Evolutionary conservation across 345 rosid genomes (phyloP).

Genomic region (Syzygium jambos): DNA sequence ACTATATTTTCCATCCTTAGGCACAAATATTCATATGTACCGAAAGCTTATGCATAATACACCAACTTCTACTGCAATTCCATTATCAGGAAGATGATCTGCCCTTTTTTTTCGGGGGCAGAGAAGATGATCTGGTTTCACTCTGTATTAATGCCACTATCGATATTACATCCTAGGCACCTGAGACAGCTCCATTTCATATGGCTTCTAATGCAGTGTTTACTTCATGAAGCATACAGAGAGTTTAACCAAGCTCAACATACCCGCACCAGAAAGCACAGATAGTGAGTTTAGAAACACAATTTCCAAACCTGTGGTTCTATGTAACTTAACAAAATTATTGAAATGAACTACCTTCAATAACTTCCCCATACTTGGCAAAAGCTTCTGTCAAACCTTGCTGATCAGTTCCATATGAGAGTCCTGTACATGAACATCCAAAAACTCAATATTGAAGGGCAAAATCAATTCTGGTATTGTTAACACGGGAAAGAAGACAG

Average conservation of each 20-base stretch:
- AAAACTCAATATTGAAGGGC: neutral
- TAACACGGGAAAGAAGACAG: neutral
- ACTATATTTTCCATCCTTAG: neutral
- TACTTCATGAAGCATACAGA: neutral
- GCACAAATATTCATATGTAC: neutral
- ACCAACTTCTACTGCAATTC: neutral
- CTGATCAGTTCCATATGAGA: constrained; percentile 62
- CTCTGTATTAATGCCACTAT: neutral
- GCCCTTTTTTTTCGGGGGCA: neutral
- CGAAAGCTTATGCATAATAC: neutral
- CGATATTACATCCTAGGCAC: neutral
- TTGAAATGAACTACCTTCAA: constrained; percentile 39
- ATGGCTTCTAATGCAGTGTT: neutral
- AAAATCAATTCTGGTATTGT: neutral
- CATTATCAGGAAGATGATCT: neutral
- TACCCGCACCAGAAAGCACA: neutral
- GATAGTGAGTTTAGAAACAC: neutral
- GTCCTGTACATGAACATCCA: constrained; percentile 34
- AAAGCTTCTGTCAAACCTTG: constrained; percentile 58
- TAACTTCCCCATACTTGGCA: constrained; percentile 70
- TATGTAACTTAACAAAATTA: neutral
- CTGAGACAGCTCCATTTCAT: neutral
- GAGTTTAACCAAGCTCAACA: neutral
- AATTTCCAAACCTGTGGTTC: neutral
- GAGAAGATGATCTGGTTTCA: neutral